phyloP scores from a whole-genome alignment of 179 eudicot genomes.

The Vitellaria paradoxa region DNA sequence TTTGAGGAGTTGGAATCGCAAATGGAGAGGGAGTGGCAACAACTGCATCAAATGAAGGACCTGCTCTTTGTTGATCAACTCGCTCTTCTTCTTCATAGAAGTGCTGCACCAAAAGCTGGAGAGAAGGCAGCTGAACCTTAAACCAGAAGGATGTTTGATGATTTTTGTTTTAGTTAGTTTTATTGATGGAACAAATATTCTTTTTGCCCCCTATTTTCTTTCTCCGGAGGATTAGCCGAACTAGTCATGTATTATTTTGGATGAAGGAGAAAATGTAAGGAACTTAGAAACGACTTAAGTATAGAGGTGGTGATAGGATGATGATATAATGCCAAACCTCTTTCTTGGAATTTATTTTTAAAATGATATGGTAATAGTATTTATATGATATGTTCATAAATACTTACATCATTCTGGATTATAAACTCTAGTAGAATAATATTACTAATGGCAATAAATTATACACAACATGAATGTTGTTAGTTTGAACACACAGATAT shows the following conservation, averaged over 20 bases:
- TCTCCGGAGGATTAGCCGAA: background rate
- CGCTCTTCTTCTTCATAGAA: constrained; percentile 47
- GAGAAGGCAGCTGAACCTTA: constrained; percentile 22
- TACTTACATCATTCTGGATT: too few relatives aligned
- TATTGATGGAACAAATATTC: background rate
- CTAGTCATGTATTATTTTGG: background rate
- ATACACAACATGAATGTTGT: too few relatives aligned
- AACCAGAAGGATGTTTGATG: constrained; percentile 9
- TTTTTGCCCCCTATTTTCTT: background rate
- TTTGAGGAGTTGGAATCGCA: constrained; percentile 62
- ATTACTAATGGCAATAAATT: too few relatives aligned
- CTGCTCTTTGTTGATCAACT: constrained; percentile 77
- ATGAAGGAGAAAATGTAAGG: too few relatives aligned
- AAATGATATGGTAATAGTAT: too few relatives aligned
- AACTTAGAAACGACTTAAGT: too few relatives aligned
- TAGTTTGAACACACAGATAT: too few relatives aligned
- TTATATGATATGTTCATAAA: too few relatives aligned
- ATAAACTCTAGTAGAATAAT: too few relatives aligned
- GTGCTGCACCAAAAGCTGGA: constrained; percentile 39
- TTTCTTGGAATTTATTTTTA: too few relatives aligned
- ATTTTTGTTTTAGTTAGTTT: background rate
- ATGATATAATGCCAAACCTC: too few relatives aligned
- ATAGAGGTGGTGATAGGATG: too few relatives aligned
- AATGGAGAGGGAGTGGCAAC: constrained; percentile 70
- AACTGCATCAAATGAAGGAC: constrained; percentile 62